Percentiles rank a stretch among this genome's conserved stretches.
These are phyloP conservation scores for Candida cerambycidarum DNA, from an alignment of 805 yeast genomes.

Conservation along the genomic window DNA sequence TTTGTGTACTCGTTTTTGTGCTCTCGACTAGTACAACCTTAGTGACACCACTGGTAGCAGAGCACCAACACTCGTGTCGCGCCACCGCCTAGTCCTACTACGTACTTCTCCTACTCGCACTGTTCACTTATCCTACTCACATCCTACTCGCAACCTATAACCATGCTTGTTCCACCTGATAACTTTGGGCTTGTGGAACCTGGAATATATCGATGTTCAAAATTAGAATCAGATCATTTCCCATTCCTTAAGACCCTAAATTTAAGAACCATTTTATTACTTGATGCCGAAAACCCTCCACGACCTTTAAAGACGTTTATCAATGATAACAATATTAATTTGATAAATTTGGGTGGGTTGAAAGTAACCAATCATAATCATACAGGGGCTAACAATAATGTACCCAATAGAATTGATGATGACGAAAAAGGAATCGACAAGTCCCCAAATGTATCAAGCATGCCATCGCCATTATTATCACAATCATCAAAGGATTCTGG, in stretches of 20 bases:
- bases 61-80: too few species aligned
- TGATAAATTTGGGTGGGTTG: constrained; percentile 47
- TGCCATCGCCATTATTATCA: constrained; percentile 8
- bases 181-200: constrained; percentile 90
- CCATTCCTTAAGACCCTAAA: constrained; percentile 76
- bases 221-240: constrained; percentile 70
- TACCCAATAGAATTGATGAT: constrained; percentile 18
- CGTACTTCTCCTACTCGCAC: too few species aligned
- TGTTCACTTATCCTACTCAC: too few species aligned
- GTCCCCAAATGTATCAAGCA: background rate
- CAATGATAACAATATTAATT: constrained; percentile 51
- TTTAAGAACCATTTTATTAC: constrained; percentile 64
- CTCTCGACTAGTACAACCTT: too few species aligned
- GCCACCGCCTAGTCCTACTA: too few species aligned
- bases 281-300: constrained; percentile 86
- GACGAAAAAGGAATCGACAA: constrained; percentile 14
- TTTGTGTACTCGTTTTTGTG: too few species aligned
- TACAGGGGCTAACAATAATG: constrained; percentile 20
- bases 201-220: constrained; percentile 78
- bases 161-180: constrained; percentile 89
- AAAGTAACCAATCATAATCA: constrained; percentile 39
- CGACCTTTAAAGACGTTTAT: constrained; percentile 67
- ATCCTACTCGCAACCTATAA: too few species aligned
- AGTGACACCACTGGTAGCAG: too few species aligned
- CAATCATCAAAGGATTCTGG: background rate